Base-by-base conservation (phyloP, 1,284 basidiomycete genomes). In the Cerioporus squamosus region DNA sequence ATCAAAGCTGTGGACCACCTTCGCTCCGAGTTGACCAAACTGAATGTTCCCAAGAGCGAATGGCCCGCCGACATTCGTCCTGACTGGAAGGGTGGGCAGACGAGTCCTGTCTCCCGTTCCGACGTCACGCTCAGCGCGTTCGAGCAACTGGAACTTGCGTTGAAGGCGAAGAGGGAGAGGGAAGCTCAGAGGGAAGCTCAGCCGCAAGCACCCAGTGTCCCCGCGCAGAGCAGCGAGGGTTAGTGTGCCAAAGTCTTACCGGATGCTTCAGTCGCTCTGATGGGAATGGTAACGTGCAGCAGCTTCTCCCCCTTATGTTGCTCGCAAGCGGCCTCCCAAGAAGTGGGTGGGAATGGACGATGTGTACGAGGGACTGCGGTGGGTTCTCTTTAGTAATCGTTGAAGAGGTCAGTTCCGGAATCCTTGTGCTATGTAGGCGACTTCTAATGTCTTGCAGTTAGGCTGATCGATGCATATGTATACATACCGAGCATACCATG, bases 21-120 rank as follows among this genome's bases (percentile, higher is more conserved):
- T 2, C 83, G 82, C 14, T 60, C 71, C 3, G 77, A 82, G 5
- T 81, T 95, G 8, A 53, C 66, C 2, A 69, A 73, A 0, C 72
- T 81, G 47, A 71, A 75, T 43, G 78, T 93, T 38, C 83, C 88
- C 1, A 74, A 83, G 59, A 60, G 69, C 0, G 77, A 89, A 61
- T 96, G 94, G 94, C 91, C 92, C 0, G 50, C 62, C 1, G 70
- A 70, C 31, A 75, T 87, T 23, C 76, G 62, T 33, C 57, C 48
- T 9, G 51, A 22, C 39, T 20, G 53, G 7, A 51, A 62, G 31
- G 53, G 59, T 24, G 48, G 42, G n/a, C 7, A 49, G 9, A 50
- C 62, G 12, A 51, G 59, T 29, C 57, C 57, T 14, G 70, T 64
- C 51, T 72, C 56, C 38, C 67, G 73, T 58, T 74, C 71, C 47